Percentiles rank a stretch among this genome's conserved stretches.
phyloP scores from a whole-genome alignment of 371 early-diverging fungal species.

The Fennellomyces sp. region DNA sequence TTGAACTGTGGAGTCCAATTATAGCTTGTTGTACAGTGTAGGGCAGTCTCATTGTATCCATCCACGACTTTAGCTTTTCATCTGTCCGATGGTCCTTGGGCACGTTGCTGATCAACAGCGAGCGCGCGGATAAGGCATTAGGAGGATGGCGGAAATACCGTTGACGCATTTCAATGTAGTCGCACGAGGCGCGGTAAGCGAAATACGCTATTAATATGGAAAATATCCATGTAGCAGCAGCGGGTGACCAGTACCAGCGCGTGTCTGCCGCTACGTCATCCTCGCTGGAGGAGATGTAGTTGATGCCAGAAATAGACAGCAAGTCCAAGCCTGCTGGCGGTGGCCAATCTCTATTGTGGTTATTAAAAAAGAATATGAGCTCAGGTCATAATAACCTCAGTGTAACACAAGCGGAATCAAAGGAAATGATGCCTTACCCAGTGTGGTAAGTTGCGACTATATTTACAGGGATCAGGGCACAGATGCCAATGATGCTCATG shows the following conservation, averaged over 20 bases:
- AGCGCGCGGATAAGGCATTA: slow-evolving; percentile 62
- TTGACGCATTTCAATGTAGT: slow-evolving; percentile 64
- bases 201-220: slow-evolving; percentile 56
- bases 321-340: slow-evolving; percentile 26
- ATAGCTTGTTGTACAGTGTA: slow-evolving; percentile 62
- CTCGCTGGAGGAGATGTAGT: slow-evolving; percentile 16
- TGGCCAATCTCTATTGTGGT: slow-evolving; percentile 39
- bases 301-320: slow-evolving; percentile 33
- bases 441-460: slow-evolving; percentile 48
- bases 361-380: slow-evolving; percentile 14
- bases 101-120: slow-evolving; percentile 73
- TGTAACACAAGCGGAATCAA: background rate
- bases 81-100: slow-evolving; percentile 64
- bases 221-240: slow-evolving; percentile 65
- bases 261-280: slow-evolving; percentile 15
- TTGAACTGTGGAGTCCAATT: slow-evolving; percentile 73
- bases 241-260: slow-evolving; percentile 68
- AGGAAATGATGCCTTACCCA: slow-evolving; percentile 18
- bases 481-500: slow-evolving; percentile 59
- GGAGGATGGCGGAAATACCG: slow-evolving; percentile 60
- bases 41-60: slow-evolving; percentile 44
- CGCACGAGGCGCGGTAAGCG: slow-evolving; percentile 58
- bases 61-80: slow-evolving; percentile 53
- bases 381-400: too few relatives aligned
- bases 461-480: slow-evolving; percentile 62